A percentile compares a stretch with the other conserved stretches of the same genome.
phyloP scores from a whole-genome alignment of 306 rosid genomes.

The Adenanthera pavonina region DNA sequence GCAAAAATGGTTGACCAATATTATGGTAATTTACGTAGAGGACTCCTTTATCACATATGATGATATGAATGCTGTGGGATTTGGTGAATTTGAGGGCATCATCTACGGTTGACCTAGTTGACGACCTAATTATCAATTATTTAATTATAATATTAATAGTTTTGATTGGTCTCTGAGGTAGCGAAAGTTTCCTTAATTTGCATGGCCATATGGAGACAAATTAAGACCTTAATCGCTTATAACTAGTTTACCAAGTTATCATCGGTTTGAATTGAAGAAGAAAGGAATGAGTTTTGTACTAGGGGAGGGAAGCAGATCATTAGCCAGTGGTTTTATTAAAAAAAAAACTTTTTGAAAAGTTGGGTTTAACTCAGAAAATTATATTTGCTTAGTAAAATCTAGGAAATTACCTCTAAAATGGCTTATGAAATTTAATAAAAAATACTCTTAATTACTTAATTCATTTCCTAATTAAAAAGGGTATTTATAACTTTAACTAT shows the following conservation, averaged over 20 bases:
- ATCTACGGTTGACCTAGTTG: not conserved
- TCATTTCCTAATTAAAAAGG: too few relatives aligned
- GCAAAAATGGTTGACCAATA: not conserved
- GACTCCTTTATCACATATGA: not conserved
- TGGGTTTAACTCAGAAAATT: too few relatives aligned
- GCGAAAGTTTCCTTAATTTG: not conserved
- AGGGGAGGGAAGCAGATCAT: too few relatives aligned
- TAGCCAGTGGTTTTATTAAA: too few relatives aligned
- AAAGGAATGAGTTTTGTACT: too few relatives aligned
- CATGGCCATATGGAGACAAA: not conserved
- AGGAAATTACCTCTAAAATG: too few relatives aligned
- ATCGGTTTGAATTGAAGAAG: too few relatives aligned
- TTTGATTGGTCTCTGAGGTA: not conserved
- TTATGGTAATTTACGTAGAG: not conserved
- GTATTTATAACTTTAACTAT: too few relatives aligned
- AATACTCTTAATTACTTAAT: too few relatives aligned
- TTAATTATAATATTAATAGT: not conserved
- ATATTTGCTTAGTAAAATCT: too few relatives aligned
- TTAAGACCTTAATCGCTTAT: not conserved
- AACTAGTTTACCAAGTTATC: not conserved
- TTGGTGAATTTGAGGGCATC: not conserved
- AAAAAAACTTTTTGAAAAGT: too few relatives aligned
- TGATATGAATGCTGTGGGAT: not conserved
- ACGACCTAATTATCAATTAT: not conserved
- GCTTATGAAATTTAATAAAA: too few relatives aligned